phyloP scores from a whole-genome alignment of 225 moss, liverwort and hornwort genomes.

The Anthoceros angustus region DNA sequence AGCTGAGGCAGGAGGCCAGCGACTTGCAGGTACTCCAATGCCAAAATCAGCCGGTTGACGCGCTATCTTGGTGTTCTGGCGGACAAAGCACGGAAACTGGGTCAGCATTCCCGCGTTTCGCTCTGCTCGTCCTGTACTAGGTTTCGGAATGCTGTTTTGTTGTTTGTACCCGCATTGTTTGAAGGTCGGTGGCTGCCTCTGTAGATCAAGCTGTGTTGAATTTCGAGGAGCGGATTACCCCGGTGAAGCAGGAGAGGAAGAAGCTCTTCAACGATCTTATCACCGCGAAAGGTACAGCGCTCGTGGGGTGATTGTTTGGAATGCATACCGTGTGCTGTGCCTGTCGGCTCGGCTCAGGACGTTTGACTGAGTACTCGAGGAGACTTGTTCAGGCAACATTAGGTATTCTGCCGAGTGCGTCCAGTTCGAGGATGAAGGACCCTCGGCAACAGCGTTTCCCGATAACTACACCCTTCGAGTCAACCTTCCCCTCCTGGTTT shows the following conservation, averaged over 20 bases:
- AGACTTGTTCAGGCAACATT: conserved; percentile 38
- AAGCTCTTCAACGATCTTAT: conserved; percentile 67
- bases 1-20: conserved; percentile 92
- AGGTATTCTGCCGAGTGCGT: conserved; percentile 77
- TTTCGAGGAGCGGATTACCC: conserved; percentile 68
- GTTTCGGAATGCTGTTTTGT: neutral
- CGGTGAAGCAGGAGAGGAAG: conserved; percentile 66
- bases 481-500: conserved; percentile 36
- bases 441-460: conserved; percentile 60
- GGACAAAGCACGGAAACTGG: conserved; percentile 87
- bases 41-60: conserved; percentile 79
- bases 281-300: conserved; percentile 39
- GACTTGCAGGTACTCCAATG: conserved; percentile 92
- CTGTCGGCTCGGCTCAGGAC: neutral
- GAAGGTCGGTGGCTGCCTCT: neutral
- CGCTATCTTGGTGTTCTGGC: conserved; percentile 93
- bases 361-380: neutral
- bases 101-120: conserved; percentile 9
- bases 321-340: too few relatives aligned
- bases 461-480: conserved; percentile 66
- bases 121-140: neutral
- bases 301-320: neutral
- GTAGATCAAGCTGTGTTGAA: conserved; percentile 86
- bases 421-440: conserved; percentile 99
- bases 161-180: neutral